Base-by-base conservation (phyloP, 1,284 basidiomycete species). In the Jaminaea rosea region DNA sequence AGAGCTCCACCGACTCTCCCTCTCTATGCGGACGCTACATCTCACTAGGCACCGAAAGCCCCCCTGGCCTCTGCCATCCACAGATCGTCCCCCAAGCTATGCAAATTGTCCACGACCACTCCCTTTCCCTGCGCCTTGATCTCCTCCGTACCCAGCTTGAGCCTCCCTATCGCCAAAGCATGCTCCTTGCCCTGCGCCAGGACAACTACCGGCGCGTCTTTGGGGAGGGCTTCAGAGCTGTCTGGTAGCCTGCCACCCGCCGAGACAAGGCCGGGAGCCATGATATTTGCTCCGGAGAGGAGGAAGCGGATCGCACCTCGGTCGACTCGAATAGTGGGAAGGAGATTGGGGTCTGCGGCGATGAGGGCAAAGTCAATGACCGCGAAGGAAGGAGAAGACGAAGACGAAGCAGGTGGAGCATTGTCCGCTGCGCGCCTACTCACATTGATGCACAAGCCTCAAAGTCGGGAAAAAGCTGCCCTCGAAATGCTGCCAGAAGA, bases 401-500 rank as follows among this genome's bases (percentile, higher is more conserved):
- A n/a, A n/a, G n/a, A 23, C 39, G 47, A 23, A 48, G 26, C 11
- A 48, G 32, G 26, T 48, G 47, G 19, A 48, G 29, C 32, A 34
- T 13, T 21, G 39, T 31, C 15, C 9, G 15, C 29, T 15, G 9
- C 8, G 29, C 15, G 29, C 13, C 19, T 7, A 58, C 66, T 51
- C 52, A 69, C 49, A 97, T 78, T 87, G 85, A 76, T 98, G 94
- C 55, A 97, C 77, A 4, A 97, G 75, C 58, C 85, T 82, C 57
- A 98, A 78, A 1, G 88, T 90, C 3, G 94, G 93, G 69, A 85
- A 85, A 69, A 88, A 84, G 0, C 89, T 89, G 0, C 89, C 91
- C 75, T 98, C 93, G 73, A 88, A 92, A 76, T 96, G 91, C 75
- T 99, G 92, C 79, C 96, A 93, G 77, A 96, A 88, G 54, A 98